phyloP scores from a whole-genome alignment of 352 stramenopile species.

The Phytophthora agathidicida region DNA sequence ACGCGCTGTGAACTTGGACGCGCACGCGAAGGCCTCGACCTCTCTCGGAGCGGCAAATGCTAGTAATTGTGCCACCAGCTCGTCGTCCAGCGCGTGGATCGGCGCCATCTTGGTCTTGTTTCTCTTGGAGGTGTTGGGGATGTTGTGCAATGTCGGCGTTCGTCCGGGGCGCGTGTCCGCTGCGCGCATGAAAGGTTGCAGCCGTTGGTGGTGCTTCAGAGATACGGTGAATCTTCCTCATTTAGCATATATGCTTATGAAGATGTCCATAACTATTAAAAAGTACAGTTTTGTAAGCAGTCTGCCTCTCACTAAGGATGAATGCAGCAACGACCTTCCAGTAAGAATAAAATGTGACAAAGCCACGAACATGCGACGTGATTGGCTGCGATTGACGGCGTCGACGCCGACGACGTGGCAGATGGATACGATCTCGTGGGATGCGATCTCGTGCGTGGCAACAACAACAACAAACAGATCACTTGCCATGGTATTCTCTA shows the following conservation, averaged over 20 bases:
- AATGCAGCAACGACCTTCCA: too few species aligned
- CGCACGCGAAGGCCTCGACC: slow-evolving; percentile 40
- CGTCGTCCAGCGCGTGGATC: slow-evolving; percentile 37
- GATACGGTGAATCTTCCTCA: slow-evolving; percentile 15
- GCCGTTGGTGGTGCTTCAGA: slow-evolving; percentile 20
- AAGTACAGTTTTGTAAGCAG: too few species aligned
- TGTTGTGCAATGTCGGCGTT: background rate
- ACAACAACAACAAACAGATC: background rate
- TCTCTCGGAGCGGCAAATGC: slow-evolving; percentile 33
- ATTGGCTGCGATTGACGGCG: background rate
- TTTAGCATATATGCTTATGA: background rate
- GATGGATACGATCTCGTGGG: background rate
- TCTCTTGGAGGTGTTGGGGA: slow-evolving; percentile 2
- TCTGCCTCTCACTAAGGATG: background rate
- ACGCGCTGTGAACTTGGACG: slow-evolving; percentile 34
- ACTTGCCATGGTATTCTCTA: slow-evolving; percentile 25
- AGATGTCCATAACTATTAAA: too few species aligned
- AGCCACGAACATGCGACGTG: too few species aligned
- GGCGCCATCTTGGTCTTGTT: slow-evolving; percentile 28
- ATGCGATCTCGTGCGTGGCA: background rate
- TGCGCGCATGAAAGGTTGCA: slow-evolving; percentile 15
- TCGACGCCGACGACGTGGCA: slow-evolving; percentile 2
- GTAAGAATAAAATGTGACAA: slow-evolving; percentile 22
- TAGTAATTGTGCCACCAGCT: slow-evolving; percentile 37
- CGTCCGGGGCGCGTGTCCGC: too few species aligned